A percentile compares a stretch with the other conserved stretches of the same genome.
Conservation (phyloP, 106 monocot genomes). For the Apostasia ramifera region DNA sequence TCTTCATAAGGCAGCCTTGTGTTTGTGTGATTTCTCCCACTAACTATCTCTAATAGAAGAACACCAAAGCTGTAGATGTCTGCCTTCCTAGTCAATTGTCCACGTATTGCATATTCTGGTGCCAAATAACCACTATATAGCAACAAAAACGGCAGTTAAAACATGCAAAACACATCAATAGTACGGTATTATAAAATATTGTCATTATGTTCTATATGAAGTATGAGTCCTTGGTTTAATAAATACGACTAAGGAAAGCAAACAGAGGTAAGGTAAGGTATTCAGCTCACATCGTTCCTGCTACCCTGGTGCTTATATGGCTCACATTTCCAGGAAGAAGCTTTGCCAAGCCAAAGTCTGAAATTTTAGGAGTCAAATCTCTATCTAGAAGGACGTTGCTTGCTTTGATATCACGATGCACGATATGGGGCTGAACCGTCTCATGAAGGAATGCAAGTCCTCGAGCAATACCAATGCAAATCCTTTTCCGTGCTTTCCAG, state of each 20-base stretch:
- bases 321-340: conserved; percentile 27
- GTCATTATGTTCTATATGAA: neutral
- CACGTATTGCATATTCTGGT: conserved; percentile 4
- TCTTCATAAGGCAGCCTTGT: conserved; percentile 7
- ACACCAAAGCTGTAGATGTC: conserved; percentile 11
- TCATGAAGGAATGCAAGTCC: conserved; percentile 44
- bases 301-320: conserved; percentile 38
- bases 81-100: conserved; percentile 7
- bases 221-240: neutral
- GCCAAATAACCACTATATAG: conserved; percentile 6
- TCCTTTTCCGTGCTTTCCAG: conserved; percentile 23
- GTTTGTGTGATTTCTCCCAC: conserved; percentile 6
- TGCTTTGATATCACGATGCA: conserved; percentile 44
- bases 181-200: no score
- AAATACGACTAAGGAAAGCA: neutral
- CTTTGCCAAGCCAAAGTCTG: conserved; percentile 48
- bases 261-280: neutral
- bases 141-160: neutral
- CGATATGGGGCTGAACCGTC: conserved; percentile 22
- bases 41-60: conserved; percentile 10
- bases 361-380: conserved; percentile 36
- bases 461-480: conserved; percentile 40
- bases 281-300: conserved; percentile 35
- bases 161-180: no score
- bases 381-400: conserved; percentile 43